Evolutionary conservation across 306 rosid genomes (phyloP), one percentile per base, ranked within the genome.

Genomic region (Ammopiptanthus mongolicus): DNA sequence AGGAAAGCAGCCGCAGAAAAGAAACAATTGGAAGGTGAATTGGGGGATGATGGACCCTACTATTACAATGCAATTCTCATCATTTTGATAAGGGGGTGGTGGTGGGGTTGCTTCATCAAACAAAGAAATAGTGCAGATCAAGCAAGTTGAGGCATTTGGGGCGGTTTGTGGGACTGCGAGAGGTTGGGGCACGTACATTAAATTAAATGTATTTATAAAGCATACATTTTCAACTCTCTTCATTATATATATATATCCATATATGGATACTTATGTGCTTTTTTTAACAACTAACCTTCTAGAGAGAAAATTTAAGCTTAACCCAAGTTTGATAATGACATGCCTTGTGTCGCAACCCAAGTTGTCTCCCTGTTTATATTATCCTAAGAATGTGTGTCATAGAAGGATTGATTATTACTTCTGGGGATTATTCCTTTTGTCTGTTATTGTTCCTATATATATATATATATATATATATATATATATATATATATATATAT

Each of bases 101-200:
- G 89, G 96, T 91, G 86, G 93, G 96, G 93, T 84, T 86, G 96
- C 96, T 86, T 90, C 87, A 81, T 75, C 81, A 81, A 91, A 85
- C 74, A 76, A 62, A 88, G 86, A 85, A 88, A 91, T 79, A 88
- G 93, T 91, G 90, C 80, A 75, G 41, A 82, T 62, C 75, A 91
- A 91, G 96, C 93, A 88, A 88, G 82, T 81, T 55, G 83, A 58
- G 75, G 28, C 73, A 61, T 83, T 83, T 88, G 90, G 96, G 96
- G 93, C 96, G 96, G 96, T 88, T 87, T 87, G 93, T 91, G 96
- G 96, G 96, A 85, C 93, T 88, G 63, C 83, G 15, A 25, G 76
- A 84, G 84, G 77, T 82, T 88, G 88, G 73, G 82, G 86, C 92
- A 84, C 87, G 69, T 73, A 76, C 75, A n/a, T 1, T 25, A 25